Evolutionary conservation across 2,329 filamentous ascomycete species (phyloP).

Genomic region (Mycosphaerelloides madeirae): DNA sequence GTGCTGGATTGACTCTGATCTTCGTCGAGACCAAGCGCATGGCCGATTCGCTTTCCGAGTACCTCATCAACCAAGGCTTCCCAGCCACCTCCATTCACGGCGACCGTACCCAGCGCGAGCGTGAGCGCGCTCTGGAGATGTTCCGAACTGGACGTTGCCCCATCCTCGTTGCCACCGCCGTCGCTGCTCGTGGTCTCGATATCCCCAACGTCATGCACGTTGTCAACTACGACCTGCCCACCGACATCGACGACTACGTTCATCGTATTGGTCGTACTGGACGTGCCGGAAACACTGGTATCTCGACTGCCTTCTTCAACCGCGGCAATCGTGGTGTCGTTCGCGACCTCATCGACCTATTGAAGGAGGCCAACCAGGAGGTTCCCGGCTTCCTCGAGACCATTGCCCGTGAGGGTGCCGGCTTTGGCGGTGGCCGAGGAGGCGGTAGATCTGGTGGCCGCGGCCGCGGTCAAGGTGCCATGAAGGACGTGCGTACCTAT

Average conservation of each 20-base stretch:
- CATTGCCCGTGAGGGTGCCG: slow-evolving; percentile 87
- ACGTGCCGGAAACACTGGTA: slow-evolving; percentile 98
- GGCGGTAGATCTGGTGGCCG: slow-evolving; percentile 62
- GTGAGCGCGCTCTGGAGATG: slow-evolving; percentile 95
- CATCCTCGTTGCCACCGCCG: slow-evolving; percentile 93
- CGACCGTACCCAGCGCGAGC: slow-evolving; percentile 96
- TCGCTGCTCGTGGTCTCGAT: slow-evolving; percentile 83
- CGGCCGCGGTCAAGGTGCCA: slow-evolving; percentile 64
- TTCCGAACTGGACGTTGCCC: slow-evolving; percentile 95
- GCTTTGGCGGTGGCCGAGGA: slow-evolving; percentile 67
- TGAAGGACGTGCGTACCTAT: slow-evolving; percentile 75
- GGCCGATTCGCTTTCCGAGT: slow-evolving; percentile 96
- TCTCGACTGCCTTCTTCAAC: slow-evolving; percentile 99
- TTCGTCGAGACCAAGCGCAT: slow-evolving; percentile 99
- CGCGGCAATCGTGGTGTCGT: slow-evolving; percentile 98
- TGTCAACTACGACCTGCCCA: slow-evolving; percentile 98
- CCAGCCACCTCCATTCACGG: slow-evolving; percentile 97
- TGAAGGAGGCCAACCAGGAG: slow-evolving; percentile 98
- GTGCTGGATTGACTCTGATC: slow-evolving; percentile 83
- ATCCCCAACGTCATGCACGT: slow-evolving; percentile 97
- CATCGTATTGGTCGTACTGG: slow-evolving; percentile 99
- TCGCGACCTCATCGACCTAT: slow-evolving; percentile 89
- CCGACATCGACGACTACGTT: slow-evolving; percentile 97
- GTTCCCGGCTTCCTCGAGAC: slow-evolving; percentile 91
- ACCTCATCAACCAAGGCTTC: slow-evolving; percentile 97